Base-by-base conservation (phyloP, 192 early-diverging fungal genomes). In the Podila minutissima region DNA sequence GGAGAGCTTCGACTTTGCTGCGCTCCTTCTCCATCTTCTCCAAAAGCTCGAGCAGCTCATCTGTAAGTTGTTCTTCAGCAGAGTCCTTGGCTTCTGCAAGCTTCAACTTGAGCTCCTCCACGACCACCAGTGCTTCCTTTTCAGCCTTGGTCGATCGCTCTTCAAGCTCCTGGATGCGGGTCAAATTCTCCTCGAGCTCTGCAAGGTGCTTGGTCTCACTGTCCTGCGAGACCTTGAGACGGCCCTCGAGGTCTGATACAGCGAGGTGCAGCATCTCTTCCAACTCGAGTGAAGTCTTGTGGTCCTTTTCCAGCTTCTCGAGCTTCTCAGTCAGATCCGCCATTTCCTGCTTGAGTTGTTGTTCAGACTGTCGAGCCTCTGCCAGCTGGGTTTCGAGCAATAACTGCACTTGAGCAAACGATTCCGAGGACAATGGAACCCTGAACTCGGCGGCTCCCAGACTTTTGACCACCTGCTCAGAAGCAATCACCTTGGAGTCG, bases 21-120 rank as follows among this genome's bases (percentile, higher is more conserved):
- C 76, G 76, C 66, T 79, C 76, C 26, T 68, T 26, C 29, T 79
- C 76, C 76, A 79, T 67, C 63, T 79, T 72, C 37, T 72, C 76
- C 22, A 79, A 33, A 0, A 79, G 37, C 29, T 68, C 76, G 19
- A 72, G 28, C 6, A 79, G 31, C 31, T 72, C 65, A 7, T 79
- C 70, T 8, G 76, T 66, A 10, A 68, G 59, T 4, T 29, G 58
- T 20, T 72, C 70, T 29, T 79, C 76, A 0, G 69, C 70, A 1
- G 65, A 29, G 2, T 49, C 53, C 37, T 72, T 79, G 28, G 76
- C 69, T 13, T 72, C 76, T 11, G 76, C 50, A 0, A 79, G 24
- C 61, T 79, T 79, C 0, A 28, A n/a, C 28, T 72, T 79, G 65
- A 79, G 70, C 10, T 72, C 70, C 59, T 79, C 76, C 12, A 66